Conservation (phyloP, 208 protist species). For the Crithidia thermophila region DNA sequence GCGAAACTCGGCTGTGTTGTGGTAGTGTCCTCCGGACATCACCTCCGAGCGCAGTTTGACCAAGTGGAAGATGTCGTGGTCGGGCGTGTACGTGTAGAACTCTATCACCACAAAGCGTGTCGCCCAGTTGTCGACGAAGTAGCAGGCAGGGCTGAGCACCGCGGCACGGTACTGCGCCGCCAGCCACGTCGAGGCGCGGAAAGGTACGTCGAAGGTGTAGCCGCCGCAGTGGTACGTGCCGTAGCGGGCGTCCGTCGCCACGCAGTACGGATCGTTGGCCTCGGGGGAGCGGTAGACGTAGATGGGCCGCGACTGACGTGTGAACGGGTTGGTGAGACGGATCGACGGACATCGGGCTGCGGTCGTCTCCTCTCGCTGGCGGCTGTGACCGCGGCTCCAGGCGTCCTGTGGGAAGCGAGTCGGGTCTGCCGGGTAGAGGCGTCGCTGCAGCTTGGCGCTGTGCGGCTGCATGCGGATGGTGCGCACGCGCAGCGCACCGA, state of each 20-base stretch:
- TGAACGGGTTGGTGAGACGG: not conserved
- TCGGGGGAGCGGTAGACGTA: constrained; percentile 13
- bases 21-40: constrained; percentile 5
- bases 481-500: constrained; percentile 15
- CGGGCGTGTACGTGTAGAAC: constrained; percentile 30
- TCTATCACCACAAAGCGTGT: constrained; percentile 9
- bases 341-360: constrained; percentile 18
- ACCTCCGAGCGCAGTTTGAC: constrained; percentile 21
- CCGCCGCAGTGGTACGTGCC: constrained; percentile 25
- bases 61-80: constrained; percentile 18
- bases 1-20: constrained; percentile 5
- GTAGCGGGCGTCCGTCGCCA: not conserved
- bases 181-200: constrained; percentile 3
- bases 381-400: constrained; percentile 4
- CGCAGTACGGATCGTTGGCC: constrained; percentile 14
- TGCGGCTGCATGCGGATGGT: constrained; percentile 18
- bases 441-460: constrained; percentile 14
- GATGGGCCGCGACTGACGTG: not conserved
- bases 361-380: constrained; percentile 4
- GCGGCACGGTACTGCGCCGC: constrained; percentile 9
- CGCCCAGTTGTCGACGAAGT: constrained; percentile 29
- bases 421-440: not conserved
- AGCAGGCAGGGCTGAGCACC: constrained; percentile 13
- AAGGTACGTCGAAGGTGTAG: constrained; percentile 24
- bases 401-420: not conserved